These are phyloP conservation scores for Porogramme epimiltina DNA, from an alignment of 1,284 basidiomycete species.

Conservation along the genomic window DNA sequence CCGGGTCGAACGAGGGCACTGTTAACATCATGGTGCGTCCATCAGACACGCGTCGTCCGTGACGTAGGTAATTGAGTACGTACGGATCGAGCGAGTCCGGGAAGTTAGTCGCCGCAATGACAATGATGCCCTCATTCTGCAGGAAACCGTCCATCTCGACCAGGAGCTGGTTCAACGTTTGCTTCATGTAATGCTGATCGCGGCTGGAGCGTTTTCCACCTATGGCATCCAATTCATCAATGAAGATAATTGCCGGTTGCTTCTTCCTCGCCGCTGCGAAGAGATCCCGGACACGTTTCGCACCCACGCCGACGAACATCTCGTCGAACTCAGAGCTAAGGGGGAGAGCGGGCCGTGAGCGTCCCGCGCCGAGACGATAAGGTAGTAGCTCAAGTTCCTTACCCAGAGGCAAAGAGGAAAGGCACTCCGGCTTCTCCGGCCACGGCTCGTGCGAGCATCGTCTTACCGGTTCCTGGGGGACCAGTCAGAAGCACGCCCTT, in stretches of 20 bases:
- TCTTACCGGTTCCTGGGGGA: constrained; percentile 94
- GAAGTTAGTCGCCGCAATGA: constrained; percentile 95
- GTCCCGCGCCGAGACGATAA: background rate
- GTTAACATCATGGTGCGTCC: background rate
- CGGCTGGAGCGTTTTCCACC: constrained; percentile 89
- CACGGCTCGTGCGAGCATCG: constrained; percentile 92
- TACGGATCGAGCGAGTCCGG: constrained; percentile 88
- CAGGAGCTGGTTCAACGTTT: constrained; percentile 92
- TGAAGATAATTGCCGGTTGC: constrained; percentile 94
- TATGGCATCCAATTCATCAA: constrained; percentile 92
- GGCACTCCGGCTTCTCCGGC: constrained; percentile 97
- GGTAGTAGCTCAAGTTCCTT: constrained; percentile 22
- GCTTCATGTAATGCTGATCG: constrained; percentile 89
- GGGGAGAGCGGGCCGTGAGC: background rate
- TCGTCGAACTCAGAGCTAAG: constrained; percentile 95
- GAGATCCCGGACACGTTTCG: constrained; percentile 94
- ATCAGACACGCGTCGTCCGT: too few species aligned
- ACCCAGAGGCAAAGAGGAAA: constrained; percentile 88
- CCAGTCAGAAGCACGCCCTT: constrained; percentile 92
- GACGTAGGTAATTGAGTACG: constrained; percentile 31
- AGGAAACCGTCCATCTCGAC: constrained; percentile 96
- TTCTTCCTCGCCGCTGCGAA: constrained; percentile 95
- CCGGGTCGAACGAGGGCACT: constrained; percentile 88
- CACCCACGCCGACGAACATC: constrained; percentile 96
- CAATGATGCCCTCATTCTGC: constrained; percentile 88